Conservation (phyloP, 164 flowering plant genomes). For the Aristolochia contorta region DNA sequence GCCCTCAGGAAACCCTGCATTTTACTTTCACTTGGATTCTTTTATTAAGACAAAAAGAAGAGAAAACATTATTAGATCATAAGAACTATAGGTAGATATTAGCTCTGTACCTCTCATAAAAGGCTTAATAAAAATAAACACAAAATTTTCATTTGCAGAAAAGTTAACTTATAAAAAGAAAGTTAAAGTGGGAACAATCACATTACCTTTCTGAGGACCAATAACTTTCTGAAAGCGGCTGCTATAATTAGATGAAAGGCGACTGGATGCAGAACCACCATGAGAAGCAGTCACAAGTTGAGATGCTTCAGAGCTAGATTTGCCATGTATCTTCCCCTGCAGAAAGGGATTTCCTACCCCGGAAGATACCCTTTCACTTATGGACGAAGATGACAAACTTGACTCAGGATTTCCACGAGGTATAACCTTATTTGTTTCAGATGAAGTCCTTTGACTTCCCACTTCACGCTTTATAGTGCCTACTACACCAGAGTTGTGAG, state of each 20-base stretch:
- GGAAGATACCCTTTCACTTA: slow-evolving; percentile 15
- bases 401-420: slow-evolving; percentile 10
- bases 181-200: too few species aligned
- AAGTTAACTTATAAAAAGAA: too few species aligned
- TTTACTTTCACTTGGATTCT: too few species aligned
- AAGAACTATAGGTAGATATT: too few species aligned
- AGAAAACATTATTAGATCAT: too few species aligned
- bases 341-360: slow-evolving; percentile 26
- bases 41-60: too few species aligned
- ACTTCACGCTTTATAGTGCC: slow-evolving; percentile 56
- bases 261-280: slow-evolving; percentile 26
- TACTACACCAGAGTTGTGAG: slow-evolving; percentile 32
- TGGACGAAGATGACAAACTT: slow-evolving; percentile 11
- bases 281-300: slow-evolving; percentile 25
- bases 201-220: slow-evolving; percentile 36
- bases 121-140: too few species aligned
- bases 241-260: slow-evolving; percentile 63
- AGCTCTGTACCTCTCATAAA: too few species aligned
- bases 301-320: slow-evolving; percentile 34
- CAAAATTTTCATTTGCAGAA: too few species aligned
- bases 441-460: slow-evolving; percentile 29
- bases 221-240: slow-evolving; percentile 40
- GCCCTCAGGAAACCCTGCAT: too few species aligned
- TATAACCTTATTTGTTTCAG: slow-evolving; percentile 27
- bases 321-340: slow-evolving; percentile 28